Percentiles rank a stretch among this genome's conserved stretches.
Conservation (phyloP, 108 stramenopile genomes). For the Conticribra weissflogii region DNA sequence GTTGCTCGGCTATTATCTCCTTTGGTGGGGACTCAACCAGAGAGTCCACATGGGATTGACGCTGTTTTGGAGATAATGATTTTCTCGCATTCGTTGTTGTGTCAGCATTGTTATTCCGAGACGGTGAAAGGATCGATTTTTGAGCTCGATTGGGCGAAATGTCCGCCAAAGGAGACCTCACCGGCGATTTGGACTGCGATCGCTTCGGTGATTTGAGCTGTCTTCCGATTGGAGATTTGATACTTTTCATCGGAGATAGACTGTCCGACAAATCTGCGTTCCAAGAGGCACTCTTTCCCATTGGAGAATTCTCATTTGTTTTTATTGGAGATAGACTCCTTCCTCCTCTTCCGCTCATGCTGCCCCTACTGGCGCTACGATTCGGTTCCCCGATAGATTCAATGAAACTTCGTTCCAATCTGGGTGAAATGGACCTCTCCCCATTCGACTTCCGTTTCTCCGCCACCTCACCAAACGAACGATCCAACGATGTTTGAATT, state of each 20-base stretch:
- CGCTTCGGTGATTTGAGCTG: constrained; percentile 23
- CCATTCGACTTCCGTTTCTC: constrained; percentile 1
- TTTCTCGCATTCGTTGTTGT: neutral
- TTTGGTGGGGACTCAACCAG: neutral
- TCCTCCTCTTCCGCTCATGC: too few species aligned
- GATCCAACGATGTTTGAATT: constrained; percentile 38
- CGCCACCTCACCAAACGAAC: constrained; percentile 25
- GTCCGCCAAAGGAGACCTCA: constrained; percentile 29
- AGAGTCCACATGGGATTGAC: neutral
- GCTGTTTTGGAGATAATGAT: neutral
- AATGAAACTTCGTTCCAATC: too few species aligned
- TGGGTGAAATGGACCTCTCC: neutral
- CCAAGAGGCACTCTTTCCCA: too few species aligned
- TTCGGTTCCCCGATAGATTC: too few species aligned
- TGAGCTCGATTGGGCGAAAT: constrained; percentile 33
- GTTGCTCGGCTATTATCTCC: too few species aligned
- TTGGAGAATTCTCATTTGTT: too few species aligned
- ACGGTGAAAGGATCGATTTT: neutral
- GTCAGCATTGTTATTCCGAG: neutral
- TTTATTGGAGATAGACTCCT: too few species aligned
- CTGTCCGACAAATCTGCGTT: too few species aligned
- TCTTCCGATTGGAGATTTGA: constrained; percentile 6
- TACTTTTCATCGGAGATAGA: neutral
- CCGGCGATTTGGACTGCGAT: constrained; percentile 14
- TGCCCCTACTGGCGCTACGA: too few species aligned